Base-by-base conservation (phyloP, 345 rosid genomes). In the Gossypium australe region DNA sequence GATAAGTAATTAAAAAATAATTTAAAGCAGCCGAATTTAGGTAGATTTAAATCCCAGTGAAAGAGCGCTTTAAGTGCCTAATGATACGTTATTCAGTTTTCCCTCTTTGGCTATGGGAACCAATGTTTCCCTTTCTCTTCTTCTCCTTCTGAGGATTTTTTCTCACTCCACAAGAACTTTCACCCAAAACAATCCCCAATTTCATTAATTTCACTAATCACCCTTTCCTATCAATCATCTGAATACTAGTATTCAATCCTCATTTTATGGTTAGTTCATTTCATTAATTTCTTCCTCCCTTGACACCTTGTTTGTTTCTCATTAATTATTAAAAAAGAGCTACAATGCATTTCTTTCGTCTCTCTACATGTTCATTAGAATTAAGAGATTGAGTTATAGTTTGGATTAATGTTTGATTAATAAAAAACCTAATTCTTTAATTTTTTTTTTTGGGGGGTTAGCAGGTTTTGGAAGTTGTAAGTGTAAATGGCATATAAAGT, bases 401-500 rank as follows among this genome's bases (percentile, higher is more conserved):
- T 34, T 45, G 1, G 43, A 47, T 66, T 34, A 34, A 34, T 61
- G 17, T 56, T 29, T 72, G 68, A 58, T 57, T 12, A 0, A 34
- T 34, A 34, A 34, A 29, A 34, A 34, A 34, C 41, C 41, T 34
- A 34, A 34, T 14, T 48, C 52, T 12, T 48, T 48, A 17, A 48
- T 48, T 57, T 8, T 57, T 22, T 25, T 11, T 22, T 25, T 44
- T 45, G 20, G 20, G 20, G 20, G 70, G 59, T 47, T 47, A 48
- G 9, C 67, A 76, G 80, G 75, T 74, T 38, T 71, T 9, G 13
- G 75, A 56, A 34, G 27, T 4, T 9, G 8, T 38, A 27, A 34
- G 41, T 55, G 25, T 68, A 72, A 73, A 89, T 89, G 93, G 90
- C 93, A 27, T 85, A 89, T 76, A 89, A 82, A 78, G 89, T 85